Evolutionary conservation across 345 rosid species (phyloP), one percentile per base, ranked within the genome.

Genomic region (Microthlaspi erraticum): DNA sequence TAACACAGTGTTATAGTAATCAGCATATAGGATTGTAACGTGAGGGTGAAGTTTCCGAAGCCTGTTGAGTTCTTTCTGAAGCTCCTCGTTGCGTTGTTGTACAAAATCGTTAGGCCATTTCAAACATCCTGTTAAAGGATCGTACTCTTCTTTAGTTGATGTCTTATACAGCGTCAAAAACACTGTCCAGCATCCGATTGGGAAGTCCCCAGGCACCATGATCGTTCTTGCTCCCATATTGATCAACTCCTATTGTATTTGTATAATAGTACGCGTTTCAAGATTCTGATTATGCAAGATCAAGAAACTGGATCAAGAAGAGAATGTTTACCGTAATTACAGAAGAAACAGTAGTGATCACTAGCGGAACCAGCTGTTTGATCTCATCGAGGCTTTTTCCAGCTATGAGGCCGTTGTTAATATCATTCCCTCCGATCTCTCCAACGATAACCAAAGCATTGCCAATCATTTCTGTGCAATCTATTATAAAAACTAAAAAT

Each of bases 381-480:
- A 71, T 26, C 52, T 58, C 79, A 19, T 73, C 59, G 1, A 31
- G 8, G 42, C 38, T 61, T 64, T 56, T 75, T 4, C 82, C 70
- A 16, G 8, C 16, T 2, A 64, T 5, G 55, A 84, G 61, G 0
- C 69, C 72, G 14, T 64, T 17, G 39, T 79, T 74, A 60, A 77
- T 80, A 36, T 84, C 88, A n/a, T 86, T 86, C 18, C 88, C 85
- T 52, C 91, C 86, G 2, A 86, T 84, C 62, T 82, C 88, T 77
- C 91, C 91, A 60, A 82, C 17, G 1, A 81, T 60, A 43, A 86
- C 46, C 73, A 86, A 55, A 8, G 88, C 82, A 36, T 48, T 66
- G 0, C 57, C 10, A 0, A 86, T 73, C 31, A 64, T 49, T 9
- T 79, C 64, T 4, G 3, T 50, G 70, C 85, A 81, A 16, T 78